Conservation (phyloP, 768 basidiomycete species). For the Termitomyces sp. region DNA sequence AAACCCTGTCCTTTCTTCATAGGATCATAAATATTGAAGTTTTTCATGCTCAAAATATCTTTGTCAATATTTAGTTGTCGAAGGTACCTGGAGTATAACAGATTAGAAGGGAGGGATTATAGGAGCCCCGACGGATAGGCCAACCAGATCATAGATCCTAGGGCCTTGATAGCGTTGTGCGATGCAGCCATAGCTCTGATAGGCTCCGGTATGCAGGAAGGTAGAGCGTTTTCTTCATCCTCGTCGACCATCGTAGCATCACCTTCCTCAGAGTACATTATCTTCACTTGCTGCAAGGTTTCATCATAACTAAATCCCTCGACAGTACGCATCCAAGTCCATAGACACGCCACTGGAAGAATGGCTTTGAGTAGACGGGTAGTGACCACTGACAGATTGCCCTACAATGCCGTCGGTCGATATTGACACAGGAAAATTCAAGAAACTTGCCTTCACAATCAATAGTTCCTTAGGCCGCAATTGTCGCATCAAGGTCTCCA, state of each 20-base stretch:
- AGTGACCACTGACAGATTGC: conserved; percentile 80
- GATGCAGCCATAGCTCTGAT: conserved; percentile 71
- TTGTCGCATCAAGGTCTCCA: conserved; percentile 93
- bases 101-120: conserved; percentile 17
- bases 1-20: conserved; percentile 86
- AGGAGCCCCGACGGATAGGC: conserved; percentile 13
- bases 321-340: conserved; percentile 78
- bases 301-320: conserved; percentile 81
- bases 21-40: conserved; percentile 97
- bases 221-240: conserved; percentile 35
- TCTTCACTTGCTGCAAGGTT: conserved; percentile 63
- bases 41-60: conserved; percentile 91
- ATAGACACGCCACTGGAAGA: conserved; percentile 76
- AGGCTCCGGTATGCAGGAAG: conserved; percentile 53
- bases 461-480: conserved; percentile 88
- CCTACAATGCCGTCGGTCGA: conserved; percentile 38
- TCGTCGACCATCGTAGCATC: conserved; percentile 38
- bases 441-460: conserved; percentile 68
- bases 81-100: conserved; percentile 54
- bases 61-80: conserved; percentile 94
- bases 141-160: conserved; percentile 91
- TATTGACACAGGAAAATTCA: neutral
- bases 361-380: conserved; percentile 76
- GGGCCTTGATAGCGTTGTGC: conserved; percentile 68
- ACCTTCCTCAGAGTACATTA: conserved; percentile 53